Evolutionary conservation across 306 rosid species (phyloP).

Genomic region (Pterocarpus santalinus): DNA sequence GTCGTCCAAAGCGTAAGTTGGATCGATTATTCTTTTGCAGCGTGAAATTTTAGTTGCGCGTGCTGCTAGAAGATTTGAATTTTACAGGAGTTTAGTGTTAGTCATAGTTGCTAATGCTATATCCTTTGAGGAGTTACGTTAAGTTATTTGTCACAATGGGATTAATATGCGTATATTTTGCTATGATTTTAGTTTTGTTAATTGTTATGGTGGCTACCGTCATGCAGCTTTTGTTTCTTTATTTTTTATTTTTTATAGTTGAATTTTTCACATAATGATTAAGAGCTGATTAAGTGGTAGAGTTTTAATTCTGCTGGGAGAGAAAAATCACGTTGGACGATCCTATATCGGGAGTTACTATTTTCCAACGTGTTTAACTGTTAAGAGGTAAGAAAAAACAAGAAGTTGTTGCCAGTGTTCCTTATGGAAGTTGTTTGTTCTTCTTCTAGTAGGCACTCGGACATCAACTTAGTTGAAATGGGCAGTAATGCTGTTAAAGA

Average conservation of each 20-base stretch:
- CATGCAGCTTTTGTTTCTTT: not conserved
- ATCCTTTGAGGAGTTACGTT: constrained; percentile 4
- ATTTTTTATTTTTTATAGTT: not conserved
- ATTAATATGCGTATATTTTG: constrained; percentile 1
- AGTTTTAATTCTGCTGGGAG: constrained; percentile 21
- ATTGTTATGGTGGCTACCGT: constrained; percentile 3
- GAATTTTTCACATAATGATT: not conserved
- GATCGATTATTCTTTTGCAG: not conserved
- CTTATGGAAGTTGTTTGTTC: constrained; percentile 42
- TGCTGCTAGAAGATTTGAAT: not conserved
- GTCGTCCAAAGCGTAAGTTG: constrained; percentile 77
- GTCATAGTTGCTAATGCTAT: not conserved
- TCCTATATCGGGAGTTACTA: not conserved
- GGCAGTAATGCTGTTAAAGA: constrained; percentile 63
- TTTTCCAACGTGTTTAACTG: not conserved
- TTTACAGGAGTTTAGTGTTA: constrained; percentile 11
- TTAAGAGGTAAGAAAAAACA: not conserved
- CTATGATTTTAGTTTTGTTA: constrained; percentile 2
- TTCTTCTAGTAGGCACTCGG: constrained; percentile 73
- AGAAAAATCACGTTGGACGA: not conserved
- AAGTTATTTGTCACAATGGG: not conserved
- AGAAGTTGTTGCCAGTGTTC: constrained; percentile 26
- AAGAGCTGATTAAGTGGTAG: constrained; percentile 12
- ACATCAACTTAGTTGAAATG: constrained; percentile 72
- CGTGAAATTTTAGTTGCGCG: constrained; percentile 13